Evolutionary conservation across 306 rosid genomes (phyloP), one percentile per base, ranked within the genome.

Genomic region (Amphicarpaea edgeworthii): DNA sequence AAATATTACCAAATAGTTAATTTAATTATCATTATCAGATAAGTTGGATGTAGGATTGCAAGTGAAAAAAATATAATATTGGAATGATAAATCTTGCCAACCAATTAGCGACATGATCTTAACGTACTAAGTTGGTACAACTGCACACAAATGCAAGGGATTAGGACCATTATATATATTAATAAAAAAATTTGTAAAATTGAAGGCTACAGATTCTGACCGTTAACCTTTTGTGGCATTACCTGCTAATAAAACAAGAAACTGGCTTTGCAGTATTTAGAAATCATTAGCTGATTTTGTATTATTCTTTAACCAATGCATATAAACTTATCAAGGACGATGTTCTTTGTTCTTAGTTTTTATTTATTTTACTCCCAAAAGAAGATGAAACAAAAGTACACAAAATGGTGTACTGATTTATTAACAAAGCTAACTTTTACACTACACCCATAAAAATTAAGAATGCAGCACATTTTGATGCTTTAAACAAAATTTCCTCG

Each of bases 131-230:
- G 24, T 45, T 8, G 15, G 15, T 34, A 9, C 67, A 26, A 30
- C 21, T 60, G 43, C 66, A 28, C 67, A 61, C 43, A 45, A 30
- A n/a, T 32, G 45, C 42, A 61, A 32, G 8, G 41, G 24, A 30
- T 32, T 30, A 32, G 2, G 43, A n/a, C 23, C 19, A 26, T 26
- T 58, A 58, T 21, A 9, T 51, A n/a, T n/a, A n/a, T n/a, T n/a
- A n/a, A n/a, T n/a, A n/a, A n/a, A n/a, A n/a, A n/a, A n/a, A n/a
- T n/a, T n/a, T 26, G 64, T 58, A 58, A 26, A 58, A 28, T 0
- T 14, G 21, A 59, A 59, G 14, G 8, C 43, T 61, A 17, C 24
- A 34, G 23, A n/a, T 34, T 61, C 68, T 61, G 68, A 61, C 45
- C 6, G 14, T 16, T 61, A 30, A 61, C 68, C 68, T 15, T 59